These are phyloP conservation scores for Alternaria triticina DNA, from an alignment of 2,329 filamentous ascomycete genomes.

Conservation along the genomic window DNA sequence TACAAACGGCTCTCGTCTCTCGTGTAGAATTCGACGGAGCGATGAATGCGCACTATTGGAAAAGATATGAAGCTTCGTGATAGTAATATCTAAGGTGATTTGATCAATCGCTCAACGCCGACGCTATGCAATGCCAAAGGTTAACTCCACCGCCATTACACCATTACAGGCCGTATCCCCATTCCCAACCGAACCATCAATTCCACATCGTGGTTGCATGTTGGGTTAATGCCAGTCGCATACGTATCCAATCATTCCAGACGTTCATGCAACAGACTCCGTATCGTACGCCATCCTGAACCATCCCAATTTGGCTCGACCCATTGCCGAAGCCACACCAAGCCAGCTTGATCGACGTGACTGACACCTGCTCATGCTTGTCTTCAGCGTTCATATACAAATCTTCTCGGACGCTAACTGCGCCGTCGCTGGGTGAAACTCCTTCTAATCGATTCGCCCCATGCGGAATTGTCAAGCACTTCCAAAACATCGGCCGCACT, in stretches of 20 bases:
- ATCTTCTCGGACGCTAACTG: constrained; percentile 12
- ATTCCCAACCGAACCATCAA: constrained; percentile 9
- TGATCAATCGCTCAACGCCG: constrained; percentile 29
- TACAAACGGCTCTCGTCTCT: neutral
- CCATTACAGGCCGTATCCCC: constrained; percentile 5
- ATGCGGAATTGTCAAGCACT: constrained; percentile 86
- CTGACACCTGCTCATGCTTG: constrained; percentile 8
- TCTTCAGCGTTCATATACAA: constrained; percentile 2
- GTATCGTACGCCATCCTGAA: constrained; percentile 23
- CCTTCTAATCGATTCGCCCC: constrained; percentile 89
- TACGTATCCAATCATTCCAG: constrained; percentile 29
- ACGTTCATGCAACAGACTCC: constrained; percentile 42
- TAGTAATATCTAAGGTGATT: constrained; percentile 4
- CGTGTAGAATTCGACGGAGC: neutral
- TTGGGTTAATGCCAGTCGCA: constrained; percentile 21
- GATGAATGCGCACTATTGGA: neutral
- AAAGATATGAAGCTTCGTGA: neutral
- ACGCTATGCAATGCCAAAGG: constrained; percentile 38
- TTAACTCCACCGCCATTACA: constrained; percentile 7
- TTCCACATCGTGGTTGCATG: constrained; percentile 4
- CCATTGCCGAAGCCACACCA: constrained; percentile 27
- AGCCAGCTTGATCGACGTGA: constrained; percentile 14
- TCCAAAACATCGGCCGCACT: constrained; percentile 80
- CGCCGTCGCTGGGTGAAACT: constrained; percentile 74
- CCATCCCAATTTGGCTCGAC: constrained; percentile 24